phyloP scores from a whole-genome alignment of 202 grass and related monocot species.

The Alloteropsis angusta region DNA sequence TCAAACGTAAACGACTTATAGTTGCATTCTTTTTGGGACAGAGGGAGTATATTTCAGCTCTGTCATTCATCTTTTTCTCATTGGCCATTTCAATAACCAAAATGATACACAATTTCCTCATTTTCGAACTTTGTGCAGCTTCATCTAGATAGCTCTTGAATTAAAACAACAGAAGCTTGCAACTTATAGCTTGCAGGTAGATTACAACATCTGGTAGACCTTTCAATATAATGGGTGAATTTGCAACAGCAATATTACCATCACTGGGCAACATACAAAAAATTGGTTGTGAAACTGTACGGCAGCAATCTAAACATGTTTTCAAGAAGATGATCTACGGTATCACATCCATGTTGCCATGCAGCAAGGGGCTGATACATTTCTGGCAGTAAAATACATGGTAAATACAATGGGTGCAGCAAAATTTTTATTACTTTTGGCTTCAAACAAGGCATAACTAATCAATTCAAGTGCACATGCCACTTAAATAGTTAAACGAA shows the following conservation, averaged over 20 bases:
- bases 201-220: not conserved
- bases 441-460: not conserved
- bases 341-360: not conserved
- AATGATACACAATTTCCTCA: not conserved
- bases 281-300: not conserved
- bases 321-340: not conserved
- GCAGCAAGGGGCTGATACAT: not conserved
- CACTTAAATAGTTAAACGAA: not conserved
- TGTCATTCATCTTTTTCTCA: not conserved
- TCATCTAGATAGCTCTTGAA: not conserved
- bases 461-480: not conserved
- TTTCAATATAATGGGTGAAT: not conserved
- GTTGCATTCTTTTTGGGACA: no score
- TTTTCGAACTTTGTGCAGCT: not conserved
- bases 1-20: no score
- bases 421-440: not conserved
- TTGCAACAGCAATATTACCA: not conserved
- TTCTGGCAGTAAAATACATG: not conserved
- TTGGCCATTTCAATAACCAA: not conserved
- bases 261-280: not conserved
- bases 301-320: not conserved
- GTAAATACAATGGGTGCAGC: not conserved
- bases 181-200: not conserved
- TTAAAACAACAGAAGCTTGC: not conserved
- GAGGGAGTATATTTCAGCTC: not conserved